Evolutionary conservation across 1,139 yeast genomes (phyloP), one percentile per base, ranked within the genome.

Genomic region (Yamadazyma diddensiae): DNA sequence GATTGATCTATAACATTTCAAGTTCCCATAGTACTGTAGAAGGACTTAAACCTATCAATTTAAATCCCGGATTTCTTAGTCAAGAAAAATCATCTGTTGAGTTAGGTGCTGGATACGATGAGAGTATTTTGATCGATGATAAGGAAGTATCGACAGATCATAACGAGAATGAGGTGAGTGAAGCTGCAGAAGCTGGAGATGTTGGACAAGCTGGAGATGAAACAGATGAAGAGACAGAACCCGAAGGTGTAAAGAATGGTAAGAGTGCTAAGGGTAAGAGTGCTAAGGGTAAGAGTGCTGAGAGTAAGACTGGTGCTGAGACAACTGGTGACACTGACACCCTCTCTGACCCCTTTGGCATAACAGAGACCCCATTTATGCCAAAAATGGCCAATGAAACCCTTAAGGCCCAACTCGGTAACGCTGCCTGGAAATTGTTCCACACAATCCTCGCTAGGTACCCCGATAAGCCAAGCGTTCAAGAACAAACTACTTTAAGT

Each of bases 371-470:
- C 11, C 82, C 87, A 4, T 84, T 88, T 46, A 88, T 88, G 96
- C 92, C 94, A 10, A 76, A 83, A 42, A 84, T 88, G 94, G 84
- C 82, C 24, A 53, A 67, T 56, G 67, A 70, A 55, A 65, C 80
- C 1, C 56, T 74, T 34, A 75, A 74, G 46, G 87, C 86, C 0
- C 83, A 82, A 47, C 67, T 83, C 11, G 98, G 98, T 1, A 73
- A 86, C 36, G 84, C 97, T 0, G 81, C 95, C 0, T 92, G 98
- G 98, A 84, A 57, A 41, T 52, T 69, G 18, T 78, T 92, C 53
- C 98, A 92, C 58, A 92, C 97, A 0, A 80, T 90, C 21, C 67
- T 92, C 32, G 95, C 97, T 1, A 71, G 96, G 50, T 92, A 84
- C 52, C 97, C 98, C 0, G 95, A 85, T 31, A 63, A 64, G 19